These are phyloP conservation scores for Yamadazyma sp. DNA, from an alignment of 1,139 yeast species.

Conservation along the genomic window DNA sequence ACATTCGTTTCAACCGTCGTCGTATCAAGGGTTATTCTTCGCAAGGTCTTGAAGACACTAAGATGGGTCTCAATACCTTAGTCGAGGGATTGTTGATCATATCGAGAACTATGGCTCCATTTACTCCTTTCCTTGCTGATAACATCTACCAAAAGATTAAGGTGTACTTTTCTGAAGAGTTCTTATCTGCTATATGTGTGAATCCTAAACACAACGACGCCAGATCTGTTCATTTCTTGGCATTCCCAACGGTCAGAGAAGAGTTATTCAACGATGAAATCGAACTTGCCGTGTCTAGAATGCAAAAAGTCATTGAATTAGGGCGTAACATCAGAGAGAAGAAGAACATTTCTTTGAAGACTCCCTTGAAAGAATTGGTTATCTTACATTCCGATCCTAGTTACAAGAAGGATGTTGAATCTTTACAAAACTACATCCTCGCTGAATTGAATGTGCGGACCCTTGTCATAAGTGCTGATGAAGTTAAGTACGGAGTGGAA, in stretches of 20 bases:
- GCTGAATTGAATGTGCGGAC: constrained; percentile 95
- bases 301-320: constrained; percentile 95
- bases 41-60: constrained; percentile 79
- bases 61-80: constrained; percentile 83
- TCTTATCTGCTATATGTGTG: constrained; percentile 43
- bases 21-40: constrained; percentile 87
- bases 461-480: constrained; percentile 84
- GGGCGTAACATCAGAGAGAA: constrained; percentile 97
- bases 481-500: constrained; percentile 85
- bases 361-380: constrained; percentile 87
- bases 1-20: constrained; percentile 96
- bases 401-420: constrained; percentile 76
- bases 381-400: constrained; percentile 77
- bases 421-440: constrained; percentile 72
- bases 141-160: constrained; percentile 78
- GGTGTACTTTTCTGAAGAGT: constrained; percentile 56
- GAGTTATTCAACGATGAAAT: constrained; percentile 78
- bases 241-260: constrained; percentile 82
- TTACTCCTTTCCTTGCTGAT: constrained; percentile 95
- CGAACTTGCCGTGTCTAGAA: constrained; percentile 84
- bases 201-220: constrained; percentile 51
- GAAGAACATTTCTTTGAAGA: constrained; percentile 89
- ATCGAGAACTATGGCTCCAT: constrained; percentile 97
- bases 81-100: constrained; percentile 87
- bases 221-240: constrained; percentile 89